Conservation (phyloP, 2,329 filamentous ascomycete genomes). For the Trichoderma koningii region DNA sequence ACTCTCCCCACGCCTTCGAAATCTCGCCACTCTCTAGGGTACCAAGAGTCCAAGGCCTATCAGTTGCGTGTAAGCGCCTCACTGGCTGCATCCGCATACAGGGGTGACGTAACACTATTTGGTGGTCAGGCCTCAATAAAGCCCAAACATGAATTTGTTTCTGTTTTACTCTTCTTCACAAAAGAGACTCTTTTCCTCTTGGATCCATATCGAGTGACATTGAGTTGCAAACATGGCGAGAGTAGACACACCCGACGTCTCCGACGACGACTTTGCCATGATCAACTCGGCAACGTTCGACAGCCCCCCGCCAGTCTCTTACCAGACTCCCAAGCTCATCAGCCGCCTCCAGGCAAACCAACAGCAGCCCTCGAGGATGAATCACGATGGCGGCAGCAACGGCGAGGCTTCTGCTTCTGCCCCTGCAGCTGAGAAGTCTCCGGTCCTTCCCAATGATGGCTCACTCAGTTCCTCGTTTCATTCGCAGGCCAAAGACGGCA, state of each 20-base stretch:
- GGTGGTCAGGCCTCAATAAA: constrained; percentile 6
- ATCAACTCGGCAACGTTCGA: constrained; percentile 6
- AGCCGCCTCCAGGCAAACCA: constrained; percentile 8
- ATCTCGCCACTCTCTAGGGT: neutral
- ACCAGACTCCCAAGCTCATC: constrained; percentile 12
- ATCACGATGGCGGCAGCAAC: neutral
- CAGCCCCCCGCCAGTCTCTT: neutral
- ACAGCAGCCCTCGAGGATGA: neutral
- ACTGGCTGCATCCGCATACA: neutral
- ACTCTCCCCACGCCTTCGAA: neutral
- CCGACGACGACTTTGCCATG: constrained; percentile 19
- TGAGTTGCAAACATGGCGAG: neutral
- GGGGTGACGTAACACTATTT: constrained; percentile 9
- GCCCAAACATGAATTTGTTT: constrained; percentile 1
- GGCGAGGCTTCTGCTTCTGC: neutral
- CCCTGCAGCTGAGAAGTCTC: neutral
- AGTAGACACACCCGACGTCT: neutral
- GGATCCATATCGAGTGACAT: neutral
- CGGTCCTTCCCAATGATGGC: neutral
- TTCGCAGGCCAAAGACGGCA: neutral
- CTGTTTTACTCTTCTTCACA: neutral
- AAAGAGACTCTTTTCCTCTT: neutral
- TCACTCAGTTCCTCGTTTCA: neutral
- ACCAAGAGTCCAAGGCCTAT: neutral
- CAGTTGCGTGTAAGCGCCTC: neutral